A percentile compares a stretch with the other conserved stretches of the same genome.
phyloP scores from a whole-genome alignment of 1,284 basidiomycete species.

The Ceratobasidium sp. region DNA sequence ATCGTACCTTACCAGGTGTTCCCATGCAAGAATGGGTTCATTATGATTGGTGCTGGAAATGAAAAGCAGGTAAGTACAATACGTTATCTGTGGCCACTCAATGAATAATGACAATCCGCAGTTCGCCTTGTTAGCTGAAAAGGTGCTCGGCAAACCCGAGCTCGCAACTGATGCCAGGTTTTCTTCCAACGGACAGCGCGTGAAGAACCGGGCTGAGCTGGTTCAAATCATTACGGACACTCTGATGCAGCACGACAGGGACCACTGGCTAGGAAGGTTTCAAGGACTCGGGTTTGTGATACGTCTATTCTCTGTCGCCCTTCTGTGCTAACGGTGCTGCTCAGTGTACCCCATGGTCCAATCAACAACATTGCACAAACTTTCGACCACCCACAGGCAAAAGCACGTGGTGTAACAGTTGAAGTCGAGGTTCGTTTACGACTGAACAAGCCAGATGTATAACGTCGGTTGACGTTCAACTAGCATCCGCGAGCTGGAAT shows the following conservation, averaged over 20 bases:
- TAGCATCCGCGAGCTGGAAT: constrained; percentile 82
- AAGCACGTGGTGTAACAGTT: constrained; percentile 69
- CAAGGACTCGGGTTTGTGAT: constrained; percentile 76
- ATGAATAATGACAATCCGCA: constrained; percentile 53
- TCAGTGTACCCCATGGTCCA: constrained; percentile 86
- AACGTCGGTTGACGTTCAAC: constrained; percentile 29
- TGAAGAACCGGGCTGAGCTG: constrained; percentile 78
- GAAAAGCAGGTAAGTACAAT: constrained; percentile 75
- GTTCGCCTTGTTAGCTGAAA: constrained; percentile 74
- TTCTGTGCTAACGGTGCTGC: neutral
- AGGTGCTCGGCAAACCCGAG: constrained; percentile 68
- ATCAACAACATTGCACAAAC: constrained; percentile 94
- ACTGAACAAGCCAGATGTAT: constrained; percentile 33
- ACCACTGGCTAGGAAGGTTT: constrained; percentile 79
- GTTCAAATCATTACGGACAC: constrained; percentile 75
- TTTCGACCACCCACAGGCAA: constrained; percentile 89
- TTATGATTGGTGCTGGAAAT: constrained; percentile 96
- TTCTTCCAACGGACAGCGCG: constrained; percentile 77
- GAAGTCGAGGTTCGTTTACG: constrained; percentile 67
- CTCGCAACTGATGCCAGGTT: constrained; percentile 72
- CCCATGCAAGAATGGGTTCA: constrained; percentile 85
- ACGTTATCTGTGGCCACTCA: constrained; percentile 43
- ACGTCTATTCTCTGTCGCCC: neutral
- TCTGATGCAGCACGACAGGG: constrained; percentile 67
- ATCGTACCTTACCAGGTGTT: constrained; percentile 95